phyloP scores from a whole-genome alignment of 176 grass and related monocot species.

The Paspalum vaginatum region DNA sequence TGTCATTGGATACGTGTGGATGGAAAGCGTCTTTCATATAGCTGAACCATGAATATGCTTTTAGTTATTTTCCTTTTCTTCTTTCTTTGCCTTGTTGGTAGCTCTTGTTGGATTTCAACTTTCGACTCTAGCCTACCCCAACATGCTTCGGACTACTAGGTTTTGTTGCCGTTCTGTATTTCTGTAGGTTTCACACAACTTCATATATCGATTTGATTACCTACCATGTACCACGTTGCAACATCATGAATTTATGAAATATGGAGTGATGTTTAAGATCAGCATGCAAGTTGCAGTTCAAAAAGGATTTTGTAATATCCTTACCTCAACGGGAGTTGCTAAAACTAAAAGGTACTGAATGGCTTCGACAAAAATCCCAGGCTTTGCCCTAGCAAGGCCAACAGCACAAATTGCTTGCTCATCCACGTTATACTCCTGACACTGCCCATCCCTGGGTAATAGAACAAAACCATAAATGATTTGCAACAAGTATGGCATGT shows the following conservation, averaged over 20 bases:
- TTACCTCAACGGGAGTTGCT: constrained; percentile 95
- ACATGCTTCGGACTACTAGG: too few species aligned
- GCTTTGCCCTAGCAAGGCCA: constrained; percentile 81
- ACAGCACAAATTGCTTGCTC: constrained; percentile 92
- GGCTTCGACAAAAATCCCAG: constrained; percentile 95
- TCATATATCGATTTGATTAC: neutral
- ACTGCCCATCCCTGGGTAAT: constrained; percentile 83
- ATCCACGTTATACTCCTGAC: constrained; percentile 75
- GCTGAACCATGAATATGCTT: too few species aligned
- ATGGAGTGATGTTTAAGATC: constrained; percentile 9
- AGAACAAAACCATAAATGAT: neutral
- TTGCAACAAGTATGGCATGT: neutral
- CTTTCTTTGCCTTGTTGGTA: too few species aligned
- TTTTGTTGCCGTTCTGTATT: neutral
- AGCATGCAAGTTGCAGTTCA: neutral
- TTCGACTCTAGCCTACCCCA: too few species aligned
- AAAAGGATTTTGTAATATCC: constrained; percentile 4
- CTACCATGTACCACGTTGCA: neutral
- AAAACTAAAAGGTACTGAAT: constrained; percentile 92
- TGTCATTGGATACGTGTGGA: too few species aligned
- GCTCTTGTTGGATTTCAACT: too few species aligned
- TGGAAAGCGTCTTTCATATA: too few species aligned
- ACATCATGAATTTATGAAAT: constrained; percentile 6
- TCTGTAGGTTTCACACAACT: neutral
- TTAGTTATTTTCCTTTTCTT: too few species aligned